Conservation (phyloP, 331 rosid species). For the Dryas integrifolia region DNA sequence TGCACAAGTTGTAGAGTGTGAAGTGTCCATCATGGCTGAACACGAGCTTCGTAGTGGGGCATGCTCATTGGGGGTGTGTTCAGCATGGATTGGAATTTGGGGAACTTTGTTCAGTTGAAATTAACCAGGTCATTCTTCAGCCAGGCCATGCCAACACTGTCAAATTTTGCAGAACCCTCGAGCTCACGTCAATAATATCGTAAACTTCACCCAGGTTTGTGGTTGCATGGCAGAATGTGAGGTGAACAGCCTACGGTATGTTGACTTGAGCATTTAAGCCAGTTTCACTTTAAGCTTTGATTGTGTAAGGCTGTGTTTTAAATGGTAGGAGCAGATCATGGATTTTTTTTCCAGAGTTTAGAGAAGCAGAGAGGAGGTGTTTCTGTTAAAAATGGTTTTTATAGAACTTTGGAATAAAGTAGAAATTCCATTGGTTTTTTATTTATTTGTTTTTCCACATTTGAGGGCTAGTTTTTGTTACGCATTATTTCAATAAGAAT, state of each 20-base stretch:
- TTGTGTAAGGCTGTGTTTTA: conserved; percentile 15
- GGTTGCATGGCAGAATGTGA: conserved; percentile 33
- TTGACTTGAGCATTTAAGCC: conserved; percentile 26
- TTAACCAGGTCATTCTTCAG: conserved; percentile 29
- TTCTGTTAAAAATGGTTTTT: neutral
- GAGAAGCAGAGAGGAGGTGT: conserved; percentile 2
- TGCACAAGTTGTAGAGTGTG: conserved; percentile 75
- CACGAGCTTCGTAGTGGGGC: conserved; percentile 51
- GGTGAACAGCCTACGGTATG: conserved; percentile 44
- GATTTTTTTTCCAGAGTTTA: neutral
- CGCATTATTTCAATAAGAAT: neutral
- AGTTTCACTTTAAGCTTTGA: conserved; percentile 19
- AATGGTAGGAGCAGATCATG: neutral
- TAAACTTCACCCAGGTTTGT: conserved; percentile 22
- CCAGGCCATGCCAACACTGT: conserved; percentile 42
- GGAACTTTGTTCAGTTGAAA: conserved; percentile 49
- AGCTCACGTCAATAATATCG: conserved; percentile 36
- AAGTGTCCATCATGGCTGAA: conserved; percentile 86
- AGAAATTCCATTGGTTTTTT: neutral
- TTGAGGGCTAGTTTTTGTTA: neutral
- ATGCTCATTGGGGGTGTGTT: conserved; percentile 48
- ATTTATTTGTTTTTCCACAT: neutral
- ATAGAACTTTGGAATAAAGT: conserved; percentile 1
- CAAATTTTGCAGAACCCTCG: conserved; percentile 46
- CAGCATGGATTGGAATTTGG: conserved; percentile 46